Conservation (phyloP, 352 stramenopile species). For the Phytophthora citrophthora region DNA sequence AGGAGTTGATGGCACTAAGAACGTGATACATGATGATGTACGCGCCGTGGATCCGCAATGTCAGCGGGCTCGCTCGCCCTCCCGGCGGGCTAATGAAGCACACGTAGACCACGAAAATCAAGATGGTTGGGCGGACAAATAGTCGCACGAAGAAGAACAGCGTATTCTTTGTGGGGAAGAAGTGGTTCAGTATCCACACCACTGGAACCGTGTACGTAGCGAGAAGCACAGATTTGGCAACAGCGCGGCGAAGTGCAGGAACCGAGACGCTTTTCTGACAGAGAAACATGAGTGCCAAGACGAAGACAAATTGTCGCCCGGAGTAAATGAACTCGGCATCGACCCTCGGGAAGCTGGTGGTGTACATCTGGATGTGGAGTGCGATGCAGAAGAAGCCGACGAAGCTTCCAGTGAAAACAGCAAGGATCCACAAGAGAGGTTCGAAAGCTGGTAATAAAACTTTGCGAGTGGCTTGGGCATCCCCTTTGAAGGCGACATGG, state of each 20-base stretch:
- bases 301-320: slow-evolving; percentile 62
- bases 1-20: slow-evolving; percentile 24
- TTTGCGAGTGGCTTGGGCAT: slow-evolving; percentile 47
- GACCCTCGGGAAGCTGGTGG: slow-evolving; percentile 32
- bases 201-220: slow-evolving; percentile 54
- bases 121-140: slow-evolving; percentile 18
- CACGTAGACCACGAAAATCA: slow-evolving; percentile 40
- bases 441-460: slow-evolving; percentile 67
- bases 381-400: slow-evolving; percentile 44
- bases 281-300: slow-evolving; percentile 56
- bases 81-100: slow-evolving; percentile 41
- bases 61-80: slow-evolving; percentile 33
- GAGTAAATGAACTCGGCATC: slow-evolving; percentile 47
- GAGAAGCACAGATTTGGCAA: slow-evolving; percentile 48
- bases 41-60: slow-evolving; percentile 38
- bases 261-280: slow-evolving; percentile 72
- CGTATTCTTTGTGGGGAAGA: slow-evolving; percentile 10
- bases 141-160: slow-evolving; percentile 33
- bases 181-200: slow-evolving; percentile 30
- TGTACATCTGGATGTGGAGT: slow-evolving; percentile 41
- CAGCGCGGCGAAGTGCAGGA: slow-evolving; percentile 49
- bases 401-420: slow-evolving; percentile 29
- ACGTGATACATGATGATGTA: slow-evolving; percentile 42
- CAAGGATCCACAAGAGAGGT: slow-evolving; percentile 59
- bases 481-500: slow-evolving; percentile 47